Evolutionary conservation across 139 green algal genomes (phyloP).

Genomic region (Chlamydomonas sphaeroides): DNA sequence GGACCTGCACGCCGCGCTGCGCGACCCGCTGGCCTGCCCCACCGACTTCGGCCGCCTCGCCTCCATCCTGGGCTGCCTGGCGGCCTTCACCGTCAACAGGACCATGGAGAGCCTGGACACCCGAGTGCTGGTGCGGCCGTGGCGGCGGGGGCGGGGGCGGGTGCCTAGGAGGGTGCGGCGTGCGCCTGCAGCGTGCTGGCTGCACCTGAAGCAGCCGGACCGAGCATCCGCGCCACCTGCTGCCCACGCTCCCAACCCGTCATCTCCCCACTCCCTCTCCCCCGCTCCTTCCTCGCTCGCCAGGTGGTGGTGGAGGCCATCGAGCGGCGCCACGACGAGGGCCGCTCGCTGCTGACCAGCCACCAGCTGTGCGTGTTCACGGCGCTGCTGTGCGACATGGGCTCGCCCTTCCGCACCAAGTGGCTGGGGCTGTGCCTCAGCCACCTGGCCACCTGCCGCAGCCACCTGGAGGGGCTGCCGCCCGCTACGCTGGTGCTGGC

Average conservation of each 20-base stretch:
- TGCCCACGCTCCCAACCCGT: too few species aligned
- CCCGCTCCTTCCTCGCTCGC: too few species aligned
- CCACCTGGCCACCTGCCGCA: constrained; percentile 7
- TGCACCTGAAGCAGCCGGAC: too few species aligned
- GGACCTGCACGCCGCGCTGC: constrained; percentile 21
- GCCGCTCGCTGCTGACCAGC: constrained; percentile 24
- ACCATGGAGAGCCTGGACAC: constrained; percentile 34
- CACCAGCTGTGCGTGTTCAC: constrained; percentile 33
- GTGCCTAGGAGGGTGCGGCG: too few species aligned
- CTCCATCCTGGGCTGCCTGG: constrained; percentile 26
- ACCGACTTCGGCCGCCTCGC: constrained; percentile 22
- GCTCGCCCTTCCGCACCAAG: constrained; percentile 27
- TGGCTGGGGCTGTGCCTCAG: constrained; percentile 10
- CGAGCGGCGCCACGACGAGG: constrained; percentile 35
- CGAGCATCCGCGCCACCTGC: too few species aligned
- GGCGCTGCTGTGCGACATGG: constrained; percentile 33
- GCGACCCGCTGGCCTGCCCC: background rate
- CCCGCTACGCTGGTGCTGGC: constrained; percentile 21
- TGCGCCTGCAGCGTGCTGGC: too few species aligned
- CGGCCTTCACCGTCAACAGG: constrained; percentile 24
- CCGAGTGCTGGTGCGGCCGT: constrained; percentile 2
- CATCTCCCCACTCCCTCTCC: background rate
- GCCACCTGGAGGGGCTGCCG: constrained; percentile 5
- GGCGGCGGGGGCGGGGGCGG: background rate
- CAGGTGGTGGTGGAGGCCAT: constrained; percentile 31